Conservation (phyloP, 2,329 filamentous ascomycete genomes). For the Dryadomyces sulphureus region DNA sequence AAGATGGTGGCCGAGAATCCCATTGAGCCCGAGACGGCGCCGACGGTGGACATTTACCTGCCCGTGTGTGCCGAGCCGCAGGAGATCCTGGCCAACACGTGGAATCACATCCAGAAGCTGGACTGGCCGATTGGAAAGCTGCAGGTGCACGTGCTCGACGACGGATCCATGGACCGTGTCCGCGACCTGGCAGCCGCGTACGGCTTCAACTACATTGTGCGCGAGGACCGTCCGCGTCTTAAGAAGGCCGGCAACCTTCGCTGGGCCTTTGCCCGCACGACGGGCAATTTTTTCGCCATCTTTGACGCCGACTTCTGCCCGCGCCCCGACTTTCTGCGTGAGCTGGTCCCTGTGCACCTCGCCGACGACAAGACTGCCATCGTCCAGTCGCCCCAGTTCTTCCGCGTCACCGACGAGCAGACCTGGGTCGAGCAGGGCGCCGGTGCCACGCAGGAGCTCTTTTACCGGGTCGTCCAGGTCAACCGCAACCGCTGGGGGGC, state of each 20-base stretch:
- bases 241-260: constrained; percentile 4
- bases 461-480: constrained; percentile 6
- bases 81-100: constrained; percentile 2
- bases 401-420: constrained; percentile 2
- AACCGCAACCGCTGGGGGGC: constrained; percentile 5
- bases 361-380: constrained; percentile 2
- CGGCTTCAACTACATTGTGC: constrained; percentile 4
- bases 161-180: constrained; percentile 2
- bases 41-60: constrained; percentile 2
- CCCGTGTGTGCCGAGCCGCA: constrained; percentile 3
- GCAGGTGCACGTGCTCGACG: constrained; percentile 1
- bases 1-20: background rate
- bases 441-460: constrained; percentile 5
- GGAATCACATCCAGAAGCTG: background rate
- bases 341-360: constrained; percentile 1
- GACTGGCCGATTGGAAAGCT: constrained; percentile 4
- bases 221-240: constrained; percentile 3
- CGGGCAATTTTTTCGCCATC: constrained; percentile 3
- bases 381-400: constrained; percentile 5
- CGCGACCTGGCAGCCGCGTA: background rate
- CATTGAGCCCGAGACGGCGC: background rate
- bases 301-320: constrained; percentile 6
- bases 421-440: constrained; percentile 6
- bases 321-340: constrained; percentile 1
- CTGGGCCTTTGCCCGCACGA: constrained; percentile 2